Percentiles rank a stretch among this genome's conserved stretches.
Conservation (phyloP, 2,329 filamentous ascomycete genomes). For the Pseudogymnoascus sp. region DNA sequence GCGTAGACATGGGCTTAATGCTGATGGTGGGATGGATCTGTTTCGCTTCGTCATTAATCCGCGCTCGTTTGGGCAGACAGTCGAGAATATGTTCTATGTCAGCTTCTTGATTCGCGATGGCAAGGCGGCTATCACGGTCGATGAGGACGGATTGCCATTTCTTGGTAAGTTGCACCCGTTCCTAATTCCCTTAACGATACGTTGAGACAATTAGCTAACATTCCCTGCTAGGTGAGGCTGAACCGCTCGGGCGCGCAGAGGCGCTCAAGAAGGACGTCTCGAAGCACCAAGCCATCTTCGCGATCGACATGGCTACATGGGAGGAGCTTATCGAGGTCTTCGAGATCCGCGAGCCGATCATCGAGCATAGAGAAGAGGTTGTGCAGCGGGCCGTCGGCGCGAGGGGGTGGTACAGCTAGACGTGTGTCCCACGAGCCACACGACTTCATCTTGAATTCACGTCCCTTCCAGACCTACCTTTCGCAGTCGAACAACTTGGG, state of each 20-base stretch:
- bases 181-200: slow-evolving; percentile 25
- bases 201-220: slow-evolving; percentile 41
- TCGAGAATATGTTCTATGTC: slow-evolving; percentile 96
- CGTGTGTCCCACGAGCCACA: not conserved
- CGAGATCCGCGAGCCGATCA: slow-evolving; percentile 71
- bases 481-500: not conserved
- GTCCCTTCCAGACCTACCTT: not conserved
- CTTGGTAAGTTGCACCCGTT: slow-evolving; percentile 55
- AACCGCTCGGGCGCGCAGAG: slow-evolving; percentile 15
- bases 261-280: slow-evolving; percentile 46
- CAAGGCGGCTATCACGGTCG: slow-evolving; percentile 64
- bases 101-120: slow-evolving; percentile 91
- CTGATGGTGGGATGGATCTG: slow-evolving; percentile 66
- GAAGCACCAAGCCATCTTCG: slow-evolving; percentile 81
- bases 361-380: slow-evolving; percentile 66
- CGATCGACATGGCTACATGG: slow-evolving; percentile 83
- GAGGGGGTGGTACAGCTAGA: slow-evolving; percentile 18
- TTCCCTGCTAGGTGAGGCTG: slow-evolving; percentile 24
- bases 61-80: slow-evolving; percentile 81
- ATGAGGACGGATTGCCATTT: slow-evolving; percentile 69
- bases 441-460: not conserved
- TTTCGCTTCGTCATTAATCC: slow-evolving; percentile 90
- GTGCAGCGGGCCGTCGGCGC: slow-evolving; percentile 16
- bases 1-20: slow-evolving; percentile 57
- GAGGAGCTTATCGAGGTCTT: slow-evolving; percentile 68